Percentiles rank a stretch among this genome's conserved stretches.
Evolutionary conservation across 169 alveolate genomes (phyloP).

Genomic region (Plasmodium malariae): DNA sequence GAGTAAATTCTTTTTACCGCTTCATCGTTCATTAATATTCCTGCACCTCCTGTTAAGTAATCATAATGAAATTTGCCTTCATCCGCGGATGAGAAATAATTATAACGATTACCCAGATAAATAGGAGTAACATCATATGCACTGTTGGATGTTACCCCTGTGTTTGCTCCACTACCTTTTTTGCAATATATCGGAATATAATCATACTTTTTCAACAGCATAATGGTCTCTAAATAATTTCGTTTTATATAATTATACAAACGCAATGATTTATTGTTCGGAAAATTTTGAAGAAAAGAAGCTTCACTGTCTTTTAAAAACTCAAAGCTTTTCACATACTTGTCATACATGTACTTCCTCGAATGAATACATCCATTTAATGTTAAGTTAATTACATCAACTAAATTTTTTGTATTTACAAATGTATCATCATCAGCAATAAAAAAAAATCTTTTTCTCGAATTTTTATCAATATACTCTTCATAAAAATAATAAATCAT

Average conservation of each 20-base stretch:
- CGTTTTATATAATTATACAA: constrained; percentile 34
- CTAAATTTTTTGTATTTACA: constrained; percentile 55
- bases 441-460: constrained; percentile 34
- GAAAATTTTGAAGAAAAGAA: constrained; percentile 20
- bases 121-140: constrained; percentile 15
- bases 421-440: constrained; percentile 51
- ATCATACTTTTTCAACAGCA: constrained; percentile 33
- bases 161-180: background rate
- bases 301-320: constrained; percentile 27
- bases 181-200: constrained; percentile 47
- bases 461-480: constrained; percentile 41
- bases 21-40: constrained; percentile 61
- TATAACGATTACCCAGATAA: constrained; percentile 38
- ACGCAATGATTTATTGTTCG: background rate
- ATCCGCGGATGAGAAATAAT: constrained; percentile 1
- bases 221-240: background rate
- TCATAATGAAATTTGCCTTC: background rate
- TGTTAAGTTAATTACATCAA: constrained; percentile 70
- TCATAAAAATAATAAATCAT: constrained; percentile 60
- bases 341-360: constrained; percentile 46
- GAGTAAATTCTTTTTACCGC: constrained; percentile 28
- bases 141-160: background rate
- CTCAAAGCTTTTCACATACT: constrained; percentile 23
- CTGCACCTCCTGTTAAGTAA: constrained; percentile 60
- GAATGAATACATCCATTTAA: constrained; percentile 54